These are phyloP conservation scores for Glycine tomentella DNA, from an alignment of 306 rosid species.

Conservation along the genomic window DNA sequence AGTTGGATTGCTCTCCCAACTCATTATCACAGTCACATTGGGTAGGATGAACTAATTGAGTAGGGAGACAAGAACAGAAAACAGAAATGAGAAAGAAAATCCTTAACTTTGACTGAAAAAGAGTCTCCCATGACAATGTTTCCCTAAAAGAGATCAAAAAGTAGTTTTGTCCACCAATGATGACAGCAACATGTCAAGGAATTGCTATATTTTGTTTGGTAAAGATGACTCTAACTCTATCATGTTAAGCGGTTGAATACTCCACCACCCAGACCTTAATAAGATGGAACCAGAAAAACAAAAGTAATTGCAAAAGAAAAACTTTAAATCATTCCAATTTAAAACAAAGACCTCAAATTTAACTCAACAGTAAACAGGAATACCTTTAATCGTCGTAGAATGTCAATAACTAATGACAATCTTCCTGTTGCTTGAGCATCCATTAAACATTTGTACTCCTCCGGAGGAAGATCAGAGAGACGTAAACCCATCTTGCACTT, in stretches of 20 bases:
- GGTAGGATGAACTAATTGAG: too few species aligned
- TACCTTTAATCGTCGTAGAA: slow-evolving; percentile 93
- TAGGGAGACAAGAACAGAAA: too few species aligned
- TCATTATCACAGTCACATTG: too few species aligned
- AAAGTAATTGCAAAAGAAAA: slow-evolving; percentile 31
- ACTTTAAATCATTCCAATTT: slow-evolving; percentile 17
- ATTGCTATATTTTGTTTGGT: neutral
- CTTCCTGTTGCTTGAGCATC: slow-evolving; percentile 85
- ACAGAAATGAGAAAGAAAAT: too few species aligned
- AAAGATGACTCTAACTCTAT: too few species aligned
- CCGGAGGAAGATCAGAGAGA: slow-evolving; percentile 75
- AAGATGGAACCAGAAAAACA: neutral
- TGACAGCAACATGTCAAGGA: too few species aligned
- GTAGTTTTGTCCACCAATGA: too few species aligned
- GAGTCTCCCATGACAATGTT: too few species aligned
- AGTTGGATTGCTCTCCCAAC: too few species aligned
- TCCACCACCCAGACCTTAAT: slow-evolving; percentile 26
- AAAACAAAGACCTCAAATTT: slow-evolving; percentile 30
- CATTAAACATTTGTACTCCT: slow-evolving; percentile 79
- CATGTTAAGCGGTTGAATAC: neutral
- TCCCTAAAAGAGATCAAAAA: too few species aligned
- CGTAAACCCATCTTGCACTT: slow-evolving; percentile 82
- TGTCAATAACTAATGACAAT: slow-evolving; percentile 82
- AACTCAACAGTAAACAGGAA: slow-evolving; percentile 33
- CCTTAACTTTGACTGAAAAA: too few species aligned